Evolutionary conservation across 1,139 yeast species (phyloP), one percentile per base, ranked within the genome.

Genomic region (Hanseniaspora gamundiae): DNA sequence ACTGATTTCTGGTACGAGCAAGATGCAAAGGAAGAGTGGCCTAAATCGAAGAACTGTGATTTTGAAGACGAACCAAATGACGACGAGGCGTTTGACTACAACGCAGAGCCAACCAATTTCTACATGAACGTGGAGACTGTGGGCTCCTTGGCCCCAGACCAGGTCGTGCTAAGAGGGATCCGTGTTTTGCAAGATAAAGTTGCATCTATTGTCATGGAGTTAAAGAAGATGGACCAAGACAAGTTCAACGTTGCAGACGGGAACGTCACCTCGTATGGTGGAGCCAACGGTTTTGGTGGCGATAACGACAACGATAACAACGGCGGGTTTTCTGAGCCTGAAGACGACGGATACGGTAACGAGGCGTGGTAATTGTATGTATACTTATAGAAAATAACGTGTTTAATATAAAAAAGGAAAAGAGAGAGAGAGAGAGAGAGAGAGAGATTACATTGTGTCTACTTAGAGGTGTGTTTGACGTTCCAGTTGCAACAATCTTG

Each of bases 1-100:
- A 91, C 98, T 0, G 95, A 87, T 55, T 84, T 76, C 59, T 91
- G 99, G 99, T 86, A 81, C 61, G 98, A 91, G 64, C 93, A 80
- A 49, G 84, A 80, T 59, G 81, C 85, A 30, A 86, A 76, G 38
- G 76, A 73, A 40, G 99, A 91, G 68, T 91, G 99, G 99, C 96
- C 96, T 38, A 75, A 73, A 52, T 76, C 87, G 41, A 76, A 76
- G 51, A 91, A 93, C 65, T 78, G 94, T 52, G 95, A 85, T 55
- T 91, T 93, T 81, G 99, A 91, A 67, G 98, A 91, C 61, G 86
- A 91, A 14, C 95, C 96, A 24, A 79, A 78, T 55, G 87, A 88
- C 21, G 93, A 81, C 47, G 95, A 87, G 42, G 74, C 75, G 9
- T 88, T 88, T 59, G 96, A 93, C 61, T 87, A 80, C 60, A 73